Base-by-base conservation (phyloP, 305 asterid genomes). In the Euphrasia arctica region DNA sequence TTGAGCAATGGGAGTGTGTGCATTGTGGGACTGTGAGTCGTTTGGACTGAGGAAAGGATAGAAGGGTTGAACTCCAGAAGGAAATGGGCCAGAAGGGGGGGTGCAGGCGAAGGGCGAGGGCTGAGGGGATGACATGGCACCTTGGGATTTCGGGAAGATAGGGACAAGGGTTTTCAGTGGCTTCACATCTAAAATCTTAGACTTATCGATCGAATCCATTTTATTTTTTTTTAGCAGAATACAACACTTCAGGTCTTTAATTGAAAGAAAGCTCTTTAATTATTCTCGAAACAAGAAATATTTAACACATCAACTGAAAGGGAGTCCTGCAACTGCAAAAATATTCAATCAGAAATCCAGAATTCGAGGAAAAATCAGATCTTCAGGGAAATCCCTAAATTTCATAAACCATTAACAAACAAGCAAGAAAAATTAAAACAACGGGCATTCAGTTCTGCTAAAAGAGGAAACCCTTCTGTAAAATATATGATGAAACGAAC, bases 131-230 rank as follows among this genome's bases (percentile, higher is more conserved):
- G 80, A 71, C 77, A 69, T 64, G 45, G 80, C 90, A 90, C 79
- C 88, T 90, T 80, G 70, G 54, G 88, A 65, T 41, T 82, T 72
- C 4, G 96, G 96, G 70, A 91, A 91, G 72, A 88, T 70, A 1
- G 98, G 98, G 50, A 74, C 87, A 55, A 91, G 82, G 74, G 79
- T 72, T 83, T 88, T 88, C 71, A 88, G 50, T 56, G 98, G 98
- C 84, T 55, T 88, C 58, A 91, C 77, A 60, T 81, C 84, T 63
- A 81, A 80, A 51, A 91, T 91, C 79, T 77, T 80, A 62, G 95
- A 78, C 77, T 81, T 91, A 68, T 91, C 98, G 60, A 82, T 58
- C 4, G 36, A 74, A 29, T 74, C 78, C 87, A 77, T 79, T 89
- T 75, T 85, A 95, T 96, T 86, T 91, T 73, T 14, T 50, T 3